Base-by-base conservation (phyloP, 2,329 filamentous ascomycete genomes). In the Seiridium cupressi region DNA sequence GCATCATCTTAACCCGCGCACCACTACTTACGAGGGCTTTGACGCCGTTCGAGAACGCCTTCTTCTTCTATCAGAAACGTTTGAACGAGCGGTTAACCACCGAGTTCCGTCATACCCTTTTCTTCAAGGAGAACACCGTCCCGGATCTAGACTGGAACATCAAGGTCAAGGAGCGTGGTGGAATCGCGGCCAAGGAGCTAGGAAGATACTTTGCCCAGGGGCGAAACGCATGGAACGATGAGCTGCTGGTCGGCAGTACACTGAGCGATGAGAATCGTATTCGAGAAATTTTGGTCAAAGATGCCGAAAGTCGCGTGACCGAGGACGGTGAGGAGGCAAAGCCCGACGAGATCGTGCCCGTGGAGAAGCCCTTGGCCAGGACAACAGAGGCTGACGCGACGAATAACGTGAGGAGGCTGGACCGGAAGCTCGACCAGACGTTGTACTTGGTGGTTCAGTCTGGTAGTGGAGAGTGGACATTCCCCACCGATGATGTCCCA, bases 61-160 rank as follows among this genome's bases (percentile, higher is more conserved):
- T 90, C 79, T 97, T 90, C 82, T 93, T 99, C 74, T 99, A 99
- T 80, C 95, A 99, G 79, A 94, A 94, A 69, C 92, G 95, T 11
- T 84, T 99, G 62, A 97, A 98, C 76, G 95, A 99, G 81, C 91
- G 95, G 48, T 84, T 97, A 57, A 88, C 89, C 26, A 84, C 95
- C 4, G 91, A 93, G 1, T 99, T 98, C 76, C 90, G 90, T 60
- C 87, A 91, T 66, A 91, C 91, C 73, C 95, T 98, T 79, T 99
- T 96, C 84, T 96, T 93, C 85, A 96, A 96, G 81, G 88, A 88
- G 67, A 91, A 92, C 72, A 96, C 93, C 9, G 89, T 93, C 1
- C 83, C 87, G 7, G 91, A 93, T 66, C 81, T 92, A 55, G 93
- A 97, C 78, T 98, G 93, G 92, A 91, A 93, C 74, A 84, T 92